Base-by-base conservation (phyloP, 768 basidiomycete genomes). In the Trametes meyenii region DNA sequence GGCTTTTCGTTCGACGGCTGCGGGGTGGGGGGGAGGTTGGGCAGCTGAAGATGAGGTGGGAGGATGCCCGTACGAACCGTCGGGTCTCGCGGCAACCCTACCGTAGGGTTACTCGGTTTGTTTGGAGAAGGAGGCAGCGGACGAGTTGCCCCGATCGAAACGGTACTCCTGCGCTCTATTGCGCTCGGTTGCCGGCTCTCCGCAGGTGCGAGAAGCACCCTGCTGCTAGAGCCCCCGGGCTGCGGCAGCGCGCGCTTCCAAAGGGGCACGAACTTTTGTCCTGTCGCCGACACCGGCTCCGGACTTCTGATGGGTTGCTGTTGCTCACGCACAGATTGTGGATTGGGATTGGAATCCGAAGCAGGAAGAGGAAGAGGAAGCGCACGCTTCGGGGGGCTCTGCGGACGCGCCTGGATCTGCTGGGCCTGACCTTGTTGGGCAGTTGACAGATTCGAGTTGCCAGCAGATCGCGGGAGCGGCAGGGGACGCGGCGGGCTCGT, bases 221-320 rank as follows among this genome's bases (percentile, higher is more conserved):
- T 29, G 21, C 53, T 59, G 8, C 46, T 33, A 23, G 67, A 36
- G 3, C 60, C 66, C 13, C 63, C 66, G 16, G 68, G 70, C n/a
- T 70, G 54, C 1, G 71, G 65, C 0, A 75, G 61, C 24, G 67
- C 72, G 29, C 78, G 78, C 68, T 79, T 79, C 81, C 80, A 81
- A 13, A 77, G 66, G 2, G 82, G 81, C 11, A 77, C 72, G 54
- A 78, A 75, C 33, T 74, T 78, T 35, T 66, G 69, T 19, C 67
- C 66, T 6, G 65, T 43, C 16, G 65, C 50, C 23, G 50, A 40
- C 17, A 55, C 23, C 23, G 54, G 52, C 39, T 67, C 64, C 1
- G 56, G 50, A 13, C 52, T 61, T 21, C 38, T 48, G 36, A 48
- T 42, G 26, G 19, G 40, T 39, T 23, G 33, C 23, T 64, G 53